These are phyloP conservation scores for Biscogniauxia marginata DNA, from an alignment of 2,329 filamentous ascomycete genomes.

Conservation along the genomic window DNA sequence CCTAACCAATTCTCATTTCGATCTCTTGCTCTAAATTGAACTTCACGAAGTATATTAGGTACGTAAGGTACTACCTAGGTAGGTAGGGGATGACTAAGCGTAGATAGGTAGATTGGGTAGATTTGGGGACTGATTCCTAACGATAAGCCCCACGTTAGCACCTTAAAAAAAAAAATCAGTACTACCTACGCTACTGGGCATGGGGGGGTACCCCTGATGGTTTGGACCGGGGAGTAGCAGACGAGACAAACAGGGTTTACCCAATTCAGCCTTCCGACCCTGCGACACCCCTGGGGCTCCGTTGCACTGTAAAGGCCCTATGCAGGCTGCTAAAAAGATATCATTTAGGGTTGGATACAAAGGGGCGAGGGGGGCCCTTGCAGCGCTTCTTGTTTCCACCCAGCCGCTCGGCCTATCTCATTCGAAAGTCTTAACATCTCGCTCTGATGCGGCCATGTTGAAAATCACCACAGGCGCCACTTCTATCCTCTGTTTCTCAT, in stretches of 20 bases:
- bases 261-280: neutral
- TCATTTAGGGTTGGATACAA: too few species aligned
- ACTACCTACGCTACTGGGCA: too few species aligned
- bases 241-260: neutral
- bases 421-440: neutral
- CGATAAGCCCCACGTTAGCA: neutral
- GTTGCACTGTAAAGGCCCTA: too few species aligned
- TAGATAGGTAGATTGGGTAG: too few species aligned
- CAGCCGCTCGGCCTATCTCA: neutral
- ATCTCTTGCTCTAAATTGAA: neutral
- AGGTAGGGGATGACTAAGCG: neutral
- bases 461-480: neutral
- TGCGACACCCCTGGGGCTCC: neutral
- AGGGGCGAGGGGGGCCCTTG: neutral
- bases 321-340: too few species aligned
- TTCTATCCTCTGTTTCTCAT: neutral
- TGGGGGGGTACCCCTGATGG: neutral
- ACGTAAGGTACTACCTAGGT: neutral
- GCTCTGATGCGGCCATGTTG: neutral
- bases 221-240: neutral
- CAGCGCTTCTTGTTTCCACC: neutral
- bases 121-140: neutral
- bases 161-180: neutral
- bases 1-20: too few species aligned
- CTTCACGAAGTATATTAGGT: neutral